phyloP scores from a whole-genome alignment of 176 grass and related monocot genomes.

The Musa itinerans region DNA sequence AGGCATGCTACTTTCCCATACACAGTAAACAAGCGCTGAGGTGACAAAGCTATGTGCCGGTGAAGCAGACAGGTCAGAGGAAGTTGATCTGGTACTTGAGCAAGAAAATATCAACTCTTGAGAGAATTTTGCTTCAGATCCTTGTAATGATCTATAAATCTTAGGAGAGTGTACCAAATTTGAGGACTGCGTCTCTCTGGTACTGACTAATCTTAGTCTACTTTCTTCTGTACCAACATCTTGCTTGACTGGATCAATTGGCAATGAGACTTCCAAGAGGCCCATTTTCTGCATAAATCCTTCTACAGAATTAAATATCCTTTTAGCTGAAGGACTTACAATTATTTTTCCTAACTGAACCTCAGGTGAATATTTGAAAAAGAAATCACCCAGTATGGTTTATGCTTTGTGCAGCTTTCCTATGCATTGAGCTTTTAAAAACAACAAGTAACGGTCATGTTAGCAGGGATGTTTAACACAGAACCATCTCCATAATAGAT shows the following conservation, averaged over 20 bases:
- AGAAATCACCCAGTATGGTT: slow-evolving; percentile 15
- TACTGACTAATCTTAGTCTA: background rate
- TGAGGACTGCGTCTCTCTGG: background rate
- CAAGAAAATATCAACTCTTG: background rate
- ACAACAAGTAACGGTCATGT: slow-evolving; percentile 9
- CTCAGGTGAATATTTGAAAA: slow-evolving; percentile 8
- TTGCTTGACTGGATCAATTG: background rate
- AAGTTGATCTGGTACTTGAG: background rate
- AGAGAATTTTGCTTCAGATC: background rate
- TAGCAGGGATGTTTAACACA: slow-evolving; percentile 7
- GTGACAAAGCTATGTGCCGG: background rate
- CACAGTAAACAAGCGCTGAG: slow-evolving; percentile 28
- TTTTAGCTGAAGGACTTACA: slow-evolving; percentile 23
- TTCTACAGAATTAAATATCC: slow-evolving; percentile 23
- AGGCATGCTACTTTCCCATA: slow-evolving; percentile 30
- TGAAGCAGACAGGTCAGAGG: slow-evolving; percentile 6
- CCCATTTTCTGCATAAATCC: background rate
- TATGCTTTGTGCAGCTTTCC: slow-evolving; percentile 20
- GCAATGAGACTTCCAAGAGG: slow-evolving; percentile 7
- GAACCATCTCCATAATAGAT: background rate
- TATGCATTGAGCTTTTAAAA: slow-evolving; percentile 24
- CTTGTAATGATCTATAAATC: background rate
- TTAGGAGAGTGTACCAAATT: background rate
- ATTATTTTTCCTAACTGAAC: slow-evolving; percentile 3
- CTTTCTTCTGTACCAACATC: background rate